Percentiles rank a stretch among this genome's conserved stretches.
These are phyloP conservation scores for Diplodia corticola DNA, from an alignment of 2,329 filamentous ascomycete species.

Conservation along the genomic window DNA sequence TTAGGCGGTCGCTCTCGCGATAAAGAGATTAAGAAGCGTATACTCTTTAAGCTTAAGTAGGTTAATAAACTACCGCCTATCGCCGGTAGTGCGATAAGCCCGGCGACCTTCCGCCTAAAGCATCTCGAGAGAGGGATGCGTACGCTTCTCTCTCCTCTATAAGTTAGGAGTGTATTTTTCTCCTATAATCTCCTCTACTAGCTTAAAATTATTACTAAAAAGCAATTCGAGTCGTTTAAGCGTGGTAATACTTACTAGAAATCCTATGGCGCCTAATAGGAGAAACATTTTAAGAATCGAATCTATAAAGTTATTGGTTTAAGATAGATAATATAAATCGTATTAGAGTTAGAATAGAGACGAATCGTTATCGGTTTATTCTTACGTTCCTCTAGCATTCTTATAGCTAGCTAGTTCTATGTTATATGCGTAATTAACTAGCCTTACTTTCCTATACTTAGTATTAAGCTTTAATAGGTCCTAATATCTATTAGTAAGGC, in stretches of 20 bases:
- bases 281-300: slow-evolving; percentile 30
- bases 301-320: too few relatives aligned
- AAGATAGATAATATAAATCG: too few relatives aligned
- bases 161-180: slow-evolving; percentile 48
- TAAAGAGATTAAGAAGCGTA: slow-evolving; percentile 58
- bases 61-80: slow-evolving; percentile 6
- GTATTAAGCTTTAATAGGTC: too few relatives aligned
- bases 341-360: too few relatives aligned
- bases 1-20: slow-evolving; percentile 71
- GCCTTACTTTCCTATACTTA: too few relatives aligned
- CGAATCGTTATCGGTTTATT: too few relatives aligned
- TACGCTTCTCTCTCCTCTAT: slow-evolving; percentile 47
- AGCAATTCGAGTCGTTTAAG: slow-evolving; percentile 64
- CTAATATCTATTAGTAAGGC: too few relatives aligned
- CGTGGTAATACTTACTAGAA: slow-evolving; percentile 50
- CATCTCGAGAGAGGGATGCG: slow-evolving; percentile 45
- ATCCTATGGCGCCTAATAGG: slow-evolving; percentile 25
- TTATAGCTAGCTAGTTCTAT: too few relatives aligned
- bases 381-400: too few relatives aligned
- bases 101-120: slow-evolving; percentile 46
- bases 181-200: slow-evolving; percentile 56
- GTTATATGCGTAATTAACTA: too few relatives aligned
- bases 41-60: slow-evolving; percentile 53
- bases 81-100: slow-evolving; percentile 41
- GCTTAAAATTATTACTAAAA: slow-evolving; percentile 59